Percentiles rank a stretch among this genome's conserved stretches.
Conservation (phyloP, 768 basidiomycete genomes). For the Aureoboletus auriporus region DNA sequence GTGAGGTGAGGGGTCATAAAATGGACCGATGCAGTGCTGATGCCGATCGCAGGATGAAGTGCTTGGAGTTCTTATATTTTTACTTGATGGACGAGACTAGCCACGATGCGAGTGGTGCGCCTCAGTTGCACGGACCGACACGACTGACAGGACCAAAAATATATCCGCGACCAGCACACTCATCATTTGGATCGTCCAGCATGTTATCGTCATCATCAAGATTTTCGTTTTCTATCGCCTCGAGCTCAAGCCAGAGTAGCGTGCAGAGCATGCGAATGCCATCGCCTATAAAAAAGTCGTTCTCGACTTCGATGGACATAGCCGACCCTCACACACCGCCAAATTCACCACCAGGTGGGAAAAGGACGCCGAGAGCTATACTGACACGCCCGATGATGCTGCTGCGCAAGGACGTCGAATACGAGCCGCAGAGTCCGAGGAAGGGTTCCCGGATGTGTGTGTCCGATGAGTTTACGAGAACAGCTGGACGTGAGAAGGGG, state of each 20-base stretch:
- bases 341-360: conserved; percentile 21
- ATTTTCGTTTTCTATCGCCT: conserved; percentile 38
- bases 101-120: conserved; percentile 3
- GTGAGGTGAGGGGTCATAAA: conserved; percentile 75
- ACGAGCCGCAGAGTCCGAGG: conserved; percentile 67
- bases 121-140: conserved; percentile 22
- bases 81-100: conserved; percentile 83
- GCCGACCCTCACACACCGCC: conserved; percentile 20
- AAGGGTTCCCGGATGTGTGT: conserved; percentile 37
- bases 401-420: conserved; percentile 71
- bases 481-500: conserved; percentile 4
- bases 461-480: conserved; percentile 18
- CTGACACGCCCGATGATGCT: conserved; percentile 51
- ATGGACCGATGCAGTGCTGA: conserved; percentile 2
- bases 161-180: conserved; percentile 18
- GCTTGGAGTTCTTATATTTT: conserved; percentile 91
- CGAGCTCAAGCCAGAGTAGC: conserved; percentile 28
- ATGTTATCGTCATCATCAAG: conserved; percentile 30
- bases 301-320: conserved; percentile 15
- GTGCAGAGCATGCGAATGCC: conserved; percentile 30
- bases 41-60: conserved; percentile 73
- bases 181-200: conserved; percentile 21
- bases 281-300: conserved; percentile 41
- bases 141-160: conserved; percentile 20
- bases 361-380: conserved; percentile 19